These are phyloP conservation scores for Massospora cicadina DNA, from an alignment of 371 early-diverging fungal genomes.

Conservation along the genomic window DNA sequence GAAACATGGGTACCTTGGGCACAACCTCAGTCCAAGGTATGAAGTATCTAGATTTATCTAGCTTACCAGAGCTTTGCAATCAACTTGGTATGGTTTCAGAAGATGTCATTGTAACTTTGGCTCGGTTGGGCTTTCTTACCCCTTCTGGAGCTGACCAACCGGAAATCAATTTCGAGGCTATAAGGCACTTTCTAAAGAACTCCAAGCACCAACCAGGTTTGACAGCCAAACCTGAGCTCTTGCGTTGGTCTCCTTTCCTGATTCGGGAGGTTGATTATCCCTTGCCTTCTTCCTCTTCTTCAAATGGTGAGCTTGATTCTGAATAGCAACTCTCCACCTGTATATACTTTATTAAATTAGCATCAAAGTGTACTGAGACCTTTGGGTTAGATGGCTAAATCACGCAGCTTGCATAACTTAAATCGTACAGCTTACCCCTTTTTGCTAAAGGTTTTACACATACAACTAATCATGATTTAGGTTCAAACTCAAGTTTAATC, in stretches of 20 bases:
- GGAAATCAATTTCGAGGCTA: not conserved
- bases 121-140: not conserved
- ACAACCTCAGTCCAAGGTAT: not conserved
- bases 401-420: no score
- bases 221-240: not conserved
- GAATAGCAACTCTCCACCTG: no score
- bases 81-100: not conserved
- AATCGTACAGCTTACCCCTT: no score
- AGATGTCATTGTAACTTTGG: constrained; percentile 1
- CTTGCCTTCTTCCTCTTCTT: not conserved
- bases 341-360: no score
- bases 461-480: no score
- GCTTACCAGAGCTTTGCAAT: not conserved
- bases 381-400: no score
- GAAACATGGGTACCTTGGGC: not conserved
- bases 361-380: no score
- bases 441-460: no score
- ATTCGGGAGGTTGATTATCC: constrained; percentile 4
- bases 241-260: constrained; percentile 2
- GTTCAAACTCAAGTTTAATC: no score
- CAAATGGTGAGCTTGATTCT: not conserved
- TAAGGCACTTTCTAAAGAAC: not conserved
- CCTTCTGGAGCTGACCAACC: not conserved
- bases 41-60: not conserved
- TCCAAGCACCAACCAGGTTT: not conserved